Base-by-base conservation (phyloP, 768 basidiomycete species). In the Lactifluus subvellereus region DNA sequence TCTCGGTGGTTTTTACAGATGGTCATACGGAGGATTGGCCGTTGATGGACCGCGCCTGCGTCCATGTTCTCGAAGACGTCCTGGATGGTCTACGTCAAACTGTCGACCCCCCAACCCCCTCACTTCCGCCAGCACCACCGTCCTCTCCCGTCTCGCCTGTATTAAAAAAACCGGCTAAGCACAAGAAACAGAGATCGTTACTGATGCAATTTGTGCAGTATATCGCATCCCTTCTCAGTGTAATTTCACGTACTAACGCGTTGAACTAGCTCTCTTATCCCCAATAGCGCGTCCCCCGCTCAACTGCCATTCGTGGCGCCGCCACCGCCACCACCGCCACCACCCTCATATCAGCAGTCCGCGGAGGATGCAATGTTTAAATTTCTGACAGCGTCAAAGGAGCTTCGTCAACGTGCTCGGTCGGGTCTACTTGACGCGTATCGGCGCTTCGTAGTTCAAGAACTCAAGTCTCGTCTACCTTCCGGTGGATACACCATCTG, bases 111-210 rank as follows among this genome's bases (percentile, higher is more conserved):
- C 80, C 56, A 66, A 72, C 51, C 74, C 76, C 59, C 52, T 70
- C 51, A 71, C 76, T 47, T 14, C 40, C 59, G 2, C 59, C 63
- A 3, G 49, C 65, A 42, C 48, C 69, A 4, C 62, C 67, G 13
- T 40, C 53, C 37, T 45, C 66, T 7, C 48, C 65, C 37, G 48
- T 63, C 37, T 67, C 74, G 42, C 68, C 72, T 9, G 67, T 70
- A 55, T 56, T 75, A 45, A 68, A 68, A 48, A 81, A 77, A 68
- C 67, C 67, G 3, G 69, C 75, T 47, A 82, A 80, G 65, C 86
- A 89, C 67, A 88, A 86, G 74, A 87, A 84, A 67, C 84, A 87
- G 67, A 79, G 84, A 49, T 90, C 89, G 16, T 71, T 90, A 62
- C 76, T 89, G 53, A 87, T 85, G 80, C 81, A 85, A 7, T 75